Conservation (phyloP, 2,329 filamentous ascomycete genomes). For the Rutstroemia sydowiana region DNA sequence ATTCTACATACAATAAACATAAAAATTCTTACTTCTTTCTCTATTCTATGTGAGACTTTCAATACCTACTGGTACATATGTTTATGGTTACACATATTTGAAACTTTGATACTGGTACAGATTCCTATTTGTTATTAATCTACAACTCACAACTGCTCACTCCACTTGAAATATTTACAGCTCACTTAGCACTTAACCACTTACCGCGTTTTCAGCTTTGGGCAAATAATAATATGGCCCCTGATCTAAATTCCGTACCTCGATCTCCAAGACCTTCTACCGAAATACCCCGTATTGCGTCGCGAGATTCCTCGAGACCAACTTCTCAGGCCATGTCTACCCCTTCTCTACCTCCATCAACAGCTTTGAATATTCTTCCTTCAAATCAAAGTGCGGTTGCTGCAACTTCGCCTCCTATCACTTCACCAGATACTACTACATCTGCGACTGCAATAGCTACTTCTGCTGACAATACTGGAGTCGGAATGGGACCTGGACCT, state of each 20-base stretch:
- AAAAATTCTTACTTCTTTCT: too few relatives aligned
- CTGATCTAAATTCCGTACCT: constrained; percentile 31
- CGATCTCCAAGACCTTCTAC: constrained; percentile 25
- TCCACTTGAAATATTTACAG: background rate
- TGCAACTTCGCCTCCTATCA: constrained; percentile 20
- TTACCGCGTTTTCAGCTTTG: background rate
- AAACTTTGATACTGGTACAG: background rate
- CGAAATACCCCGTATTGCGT: constrained; percentile 23
- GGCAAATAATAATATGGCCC: constrained; percentile 27
- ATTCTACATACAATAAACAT: too few relatives aligned
- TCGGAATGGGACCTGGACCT: constrained; percentile 58
- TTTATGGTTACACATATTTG: background rate
- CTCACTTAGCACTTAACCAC: background rate
- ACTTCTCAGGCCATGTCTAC: constrained; percentile 24
- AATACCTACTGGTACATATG: background rate
- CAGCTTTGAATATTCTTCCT: constrained; percentile 57
- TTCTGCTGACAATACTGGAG: constrained; percentile 35
- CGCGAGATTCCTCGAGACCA: constrained; percentile 23
- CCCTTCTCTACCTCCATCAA: constrained; percentile 57
- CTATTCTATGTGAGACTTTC: background rate
- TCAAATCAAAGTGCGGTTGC: constrained; percentile 28
- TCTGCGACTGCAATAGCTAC: constrained; percentile 1
- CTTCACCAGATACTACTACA: constrained; percentile 16
- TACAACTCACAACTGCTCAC: too few relatives aligned
- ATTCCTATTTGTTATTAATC: background rate